Conservation (phyloP, 331 rosid species). For the Dryas integrifolia region DNA sequence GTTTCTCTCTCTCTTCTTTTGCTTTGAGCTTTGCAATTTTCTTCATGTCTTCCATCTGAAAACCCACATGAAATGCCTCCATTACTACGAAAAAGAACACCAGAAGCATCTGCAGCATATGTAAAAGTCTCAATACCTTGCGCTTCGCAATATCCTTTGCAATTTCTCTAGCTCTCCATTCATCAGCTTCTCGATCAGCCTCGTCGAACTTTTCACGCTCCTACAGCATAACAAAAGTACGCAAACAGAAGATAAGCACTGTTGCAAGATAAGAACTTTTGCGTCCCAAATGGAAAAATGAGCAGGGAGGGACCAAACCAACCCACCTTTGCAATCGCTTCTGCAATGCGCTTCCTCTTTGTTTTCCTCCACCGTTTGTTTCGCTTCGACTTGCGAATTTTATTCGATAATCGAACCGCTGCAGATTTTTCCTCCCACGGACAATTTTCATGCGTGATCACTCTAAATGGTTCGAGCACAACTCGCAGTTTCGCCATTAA, state of each 20-base stretch:
- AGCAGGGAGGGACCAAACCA: slow-evolving; percentile 12
- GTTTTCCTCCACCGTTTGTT: slow-evolving; percentile 78
- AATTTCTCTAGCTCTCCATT: slow-evolving; percentile 84
- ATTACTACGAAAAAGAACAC: background rate
- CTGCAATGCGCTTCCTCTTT: slow-evolving; percentile 64
- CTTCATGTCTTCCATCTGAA: slow-evolving; percentile 81
- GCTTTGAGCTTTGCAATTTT: slow-evolving; percentile 76
- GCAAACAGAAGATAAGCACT: background rate
- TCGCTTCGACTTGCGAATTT: slow-evolving; percentile 48
- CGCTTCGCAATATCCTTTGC: slow-evolving; percentile 73
- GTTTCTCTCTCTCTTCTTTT: slow-evolving; percentile 78
- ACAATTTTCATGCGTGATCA: slow-evolving; percentile 43
- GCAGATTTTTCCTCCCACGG: slow-evolving; percentile 86
- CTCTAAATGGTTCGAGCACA: slow-evolving; percentile 69
- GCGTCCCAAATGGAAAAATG: background rate
- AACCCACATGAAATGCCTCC: slow-evolving; percentile 22
- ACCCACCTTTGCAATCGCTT: slow-evolving; percentile 58
- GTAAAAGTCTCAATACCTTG: slow-evolving; percentile 48
- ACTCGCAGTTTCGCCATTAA: slow-evolving; percentile 57
- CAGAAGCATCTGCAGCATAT: background rate
- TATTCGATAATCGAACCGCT: slow-evolving; percentile 43
- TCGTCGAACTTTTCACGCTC: slow-evolving; percentile 50
- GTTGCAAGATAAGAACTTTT: background rate
- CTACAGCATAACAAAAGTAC: slow-evolving; percentile 30
- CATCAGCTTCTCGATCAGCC: slow-evolving; percentile 80